Conservation (phyloP, 2,329 filamentous ascomycete species). For the Trichophyton equinum region DNA sequence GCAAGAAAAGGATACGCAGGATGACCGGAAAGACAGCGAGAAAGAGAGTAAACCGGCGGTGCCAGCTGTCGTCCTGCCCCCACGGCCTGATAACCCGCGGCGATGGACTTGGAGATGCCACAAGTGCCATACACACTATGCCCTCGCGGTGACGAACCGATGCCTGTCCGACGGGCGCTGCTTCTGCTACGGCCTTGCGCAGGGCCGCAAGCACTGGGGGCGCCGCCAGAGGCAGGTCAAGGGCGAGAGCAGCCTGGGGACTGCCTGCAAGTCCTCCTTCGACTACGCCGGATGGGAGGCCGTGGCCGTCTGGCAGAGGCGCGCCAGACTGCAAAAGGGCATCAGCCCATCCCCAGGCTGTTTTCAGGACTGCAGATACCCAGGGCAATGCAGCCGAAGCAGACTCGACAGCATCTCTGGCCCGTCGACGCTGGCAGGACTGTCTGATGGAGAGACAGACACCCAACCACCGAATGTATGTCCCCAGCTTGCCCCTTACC, state of each 20-base stretch:
- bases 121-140: background rate
- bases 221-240: background rate
- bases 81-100: background rate
- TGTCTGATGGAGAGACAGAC: background rate
- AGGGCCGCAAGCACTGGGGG: background rate
- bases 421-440: background rate
- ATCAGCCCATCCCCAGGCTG: background rate
- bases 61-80: background rate
- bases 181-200: conserved; percentile 1
- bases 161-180: conserved; percentile 1
- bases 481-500: background rate
- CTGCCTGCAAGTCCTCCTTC: background rate
- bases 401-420: background rate
- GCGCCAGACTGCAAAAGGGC: background rate
- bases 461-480: background rate
- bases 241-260: background rate
- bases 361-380: background rate
- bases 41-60: conserved; percentile 4
- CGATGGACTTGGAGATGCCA: conserved; percentile 5
- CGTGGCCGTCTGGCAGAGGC: background rate
- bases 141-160: conserved; percentile 1
- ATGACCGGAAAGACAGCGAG: conserved; percentile 15
- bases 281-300: background rate
- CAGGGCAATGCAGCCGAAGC: background rate
- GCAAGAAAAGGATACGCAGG: background rate